Base-by-base conservation (phyloP, 176 grass and related monocot genomes). In the Hsuehochloa calcarea region DNA sequence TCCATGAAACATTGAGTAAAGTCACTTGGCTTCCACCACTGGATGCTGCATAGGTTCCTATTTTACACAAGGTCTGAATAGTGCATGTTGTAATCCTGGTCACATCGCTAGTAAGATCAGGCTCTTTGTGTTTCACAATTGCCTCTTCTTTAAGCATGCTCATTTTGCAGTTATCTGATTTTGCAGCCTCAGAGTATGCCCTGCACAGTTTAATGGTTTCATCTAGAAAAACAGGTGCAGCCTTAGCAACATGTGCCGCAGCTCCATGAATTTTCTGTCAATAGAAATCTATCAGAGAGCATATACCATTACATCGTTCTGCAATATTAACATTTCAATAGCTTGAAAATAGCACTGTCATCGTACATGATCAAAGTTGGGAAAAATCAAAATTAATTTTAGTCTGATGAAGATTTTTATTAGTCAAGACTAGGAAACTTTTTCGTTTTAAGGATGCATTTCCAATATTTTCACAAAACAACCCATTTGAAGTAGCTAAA, bases 1-100 rank as follows among this genome's bases (percentile, higher is more conserved):
- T 98, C 96, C 96, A 98, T 68, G 96, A 98, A 65, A 89, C 79
- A 87, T 95, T 98, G 44, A 95, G 86, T 64, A 95, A 78, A 66
- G 88, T 82, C 68, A 93, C 91, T 41, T 91, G 88, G 84, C 72
- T 93, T 77, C 91, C 93, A 84, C 96, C 96, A 73, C 89, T 92
- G 78, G 89, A 92, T 84, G 96, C 90, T 80, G 93, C 93, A 84
- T 85, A 92, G 22, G 71, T 82, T 80, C 96, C 96, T 26, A 98
- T 80, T 89, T 93, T 92, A 85, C 84, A 93, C 79, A 90, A 85
- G 56, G 86, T 89, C 51, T 93, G 82, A 85, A 95, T 90, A 75
- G 86, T 79, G 65, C 84, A 86, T 73, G 76, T 26, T 83, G 68
- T 89, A 81, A 98, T 92, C 77, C 61, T 80, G 37, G 80, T 65